phyloP scores from a whole-genome alignment of 768 basidiomycete genomes.

The Boletus insuetus region DNA sequence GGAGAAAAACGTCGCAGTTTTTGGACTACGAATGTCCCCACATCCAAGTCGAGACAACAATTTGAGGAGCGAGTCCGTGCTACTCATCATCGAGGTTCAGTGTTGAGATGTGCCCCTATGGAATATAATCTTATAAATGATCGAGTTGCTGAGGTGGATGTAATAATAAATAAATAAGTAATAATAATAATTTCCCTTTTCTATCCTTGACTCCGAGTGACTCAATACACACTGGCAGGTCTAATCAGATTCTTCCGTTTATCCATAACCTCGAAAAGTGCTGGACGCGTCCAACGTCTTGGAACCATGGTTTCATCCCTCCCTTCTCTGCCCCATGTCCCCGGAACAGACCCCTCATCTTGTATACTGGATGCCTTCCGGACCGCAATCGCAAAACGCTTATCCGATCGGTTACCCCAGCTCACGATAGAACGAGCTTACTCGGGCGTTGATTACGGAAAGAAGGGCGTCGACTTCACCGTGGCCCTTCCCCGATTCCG shows the following conservation, averaged over 20 bases:
- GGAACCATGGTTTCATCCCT: conserved; percentile 31
- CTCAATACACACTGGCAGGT: background rate
- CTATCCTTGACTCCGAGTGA: no score
- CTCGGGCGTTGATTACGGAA: conserved; percentile 82
- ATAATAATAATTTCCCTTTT: no score
- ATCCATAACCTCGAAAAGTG: background rate
- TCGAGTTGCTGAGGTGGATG: no score
- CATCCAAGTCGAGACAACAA: no score
- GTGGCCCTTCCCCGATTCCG: conserved; percentile 91
- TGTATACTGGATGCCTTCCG: conserved; percentile 76
- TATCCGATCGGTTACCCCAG: conserved; percentile 61
- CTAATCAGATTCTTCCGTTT: background rate
- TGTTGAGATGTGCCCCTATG: no score
- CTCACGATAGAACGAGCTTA: conserved; percentile 78
- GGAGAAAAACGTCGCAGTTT: no score
- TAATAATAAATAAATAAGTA: no score
- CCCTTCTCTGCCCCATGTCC: conserved; percentile 40
- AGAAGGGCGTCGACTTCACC: conserved; percentile 92
- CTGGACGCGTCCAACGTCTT: conserved; percentile 3
- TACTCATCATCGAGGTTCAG: no score
- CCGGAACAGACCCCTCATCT: conserved; percentile 58
- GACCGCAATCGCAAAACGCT: conserved; percentile 71
- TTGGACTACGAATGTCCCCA: no score
- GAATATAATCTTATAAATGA: no score
- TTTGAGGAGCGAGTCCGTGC: no score